phyloP scores from a whole-genome alignment of 2,329 filamentous ascomycete genomes.

The Pseudocercospora pini-densiflorae region DNA sequence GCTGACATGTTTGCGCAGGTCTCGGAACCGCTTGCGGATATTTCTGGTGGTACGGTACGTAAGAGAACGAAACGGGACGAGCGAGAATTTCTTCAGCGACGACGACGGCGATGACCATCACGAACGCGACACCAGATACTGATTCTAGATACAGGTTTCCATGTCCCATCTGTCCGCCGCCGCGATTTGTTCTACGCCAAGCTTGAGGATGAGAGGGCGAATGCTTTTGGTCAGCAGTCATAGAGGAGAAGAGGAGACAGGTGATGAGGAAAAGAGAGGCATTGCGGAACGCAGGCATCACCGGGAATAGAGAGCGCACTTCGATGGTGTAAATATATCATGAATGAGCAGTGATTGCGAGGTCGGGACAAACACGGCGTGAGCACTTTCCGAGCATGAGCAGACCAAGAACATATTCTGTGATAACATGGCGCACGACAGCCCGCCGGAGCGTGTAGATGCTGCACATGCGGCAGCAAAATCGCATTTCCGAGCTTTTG shows the following conservation, averaged over 20 bases:
- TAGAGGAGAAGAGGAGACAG: not conserved
- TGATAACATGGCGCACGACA: not conserved
- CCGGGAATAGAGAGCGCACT: not conserved
- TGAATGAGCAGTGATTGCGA: not conserved
- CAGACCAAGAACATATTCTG: not conserved
- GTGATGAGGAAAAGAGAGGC: not conserved
- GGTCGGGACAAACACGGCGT: not conserved
- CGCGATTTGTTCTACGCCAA: slow-evolving; percentile 68
- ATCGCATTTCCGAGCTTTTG: not conserved
- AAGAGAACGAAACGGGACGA: slow-evolving; percentile 21
- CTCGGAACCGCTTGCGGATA: slow-evolving; percentile 67
- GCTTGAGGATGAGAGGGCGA: slow-evolving; percentile 65
- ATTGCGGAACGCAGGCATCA: not conserved
- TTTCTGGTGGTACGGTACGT: slow-evolving; percentile 69
- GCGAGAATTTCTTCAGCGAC: slow-evolving; percentile 6
- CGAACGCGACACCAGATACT: not conserved
- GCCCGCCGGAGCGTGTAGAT: not conserved
- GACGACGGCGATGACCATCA: not conserved
- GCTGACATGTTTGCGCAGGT: slow-evolving; percentile 47
- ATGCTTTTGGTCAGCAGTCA: slow-evolving; percentile 45
- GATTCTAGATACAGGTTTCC: slow-evolving; percentile 56
- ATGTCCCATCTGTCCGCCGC: slow-evolving; percentile 66
- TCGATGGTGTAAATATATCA: not conserved
- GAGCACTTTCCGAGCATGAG: not conserved
- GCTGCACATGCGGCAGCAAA: not conserved